Percentiles rank a stretch among this genome's conserved stretches.
phyloP scores from a whole-genome alignment of 306 rosid species.

The Vachellia pachyceras region DNA sequence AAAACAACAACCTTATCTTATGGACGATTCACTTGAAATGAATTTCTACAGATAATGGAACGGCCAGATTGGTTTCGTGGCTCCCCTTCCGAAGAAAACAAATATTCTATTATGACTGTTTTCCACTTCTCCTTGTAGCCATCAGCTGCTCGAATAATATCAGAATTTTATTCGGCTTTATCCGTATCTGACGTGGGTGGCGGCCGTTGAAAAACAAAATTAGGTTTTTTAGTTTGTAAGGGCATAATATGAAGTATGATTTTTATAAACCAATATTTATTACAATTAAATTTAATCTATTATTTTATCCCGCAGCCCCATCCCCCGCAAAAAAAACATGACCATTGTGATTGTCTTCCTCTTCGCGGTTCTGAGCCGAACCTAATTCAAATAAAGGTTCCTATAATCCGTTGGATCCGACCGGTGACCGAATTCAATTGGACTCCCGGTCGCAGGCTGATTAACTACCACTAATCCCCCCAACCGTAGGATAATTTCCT shows the following conservation, averaged over 20 bases:
- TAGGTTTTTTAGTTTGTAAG: too few species aligned
- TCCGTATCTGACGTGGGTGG: background rate
- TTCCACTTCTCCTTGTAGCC: background rate
- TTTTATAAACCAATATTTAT: too few species aligned
- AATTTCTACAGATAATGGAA: slow-evolving; percentile 7
- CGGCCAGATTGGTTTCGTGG: background rate
- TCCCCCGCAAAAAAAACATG: too few species aligned
- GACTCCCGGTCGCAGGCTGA: background rate
- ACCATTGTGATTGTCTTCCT: too few species aligned
- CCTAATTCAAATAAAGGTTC: background rate
- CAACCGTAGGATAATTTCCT: background rate
- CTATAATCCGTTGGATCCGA: background rate
- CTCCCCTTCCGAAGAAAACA: background rate
- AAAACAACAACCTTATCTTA: background rate
- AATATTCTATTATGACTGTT: background rate
- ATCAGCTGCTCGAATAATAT: background rate
- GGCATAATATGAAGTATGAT: too few species aligned
- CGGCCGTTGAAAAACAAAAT: too few species aligned
- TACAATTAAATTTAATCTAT: too few species aligned
- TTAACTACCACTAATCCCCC: background rate
- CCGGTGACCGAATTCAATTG: background rate
- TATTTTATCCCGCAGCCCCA: too few species aligned
- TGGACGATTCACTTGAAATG: background rate
- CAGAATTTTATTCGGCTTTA: background rate
- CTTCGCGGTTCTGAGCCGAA: too few species aligned